Base-by-base conservation (phyloP, 805 yeast species). In the Allodekkera sacchari region DNA sequence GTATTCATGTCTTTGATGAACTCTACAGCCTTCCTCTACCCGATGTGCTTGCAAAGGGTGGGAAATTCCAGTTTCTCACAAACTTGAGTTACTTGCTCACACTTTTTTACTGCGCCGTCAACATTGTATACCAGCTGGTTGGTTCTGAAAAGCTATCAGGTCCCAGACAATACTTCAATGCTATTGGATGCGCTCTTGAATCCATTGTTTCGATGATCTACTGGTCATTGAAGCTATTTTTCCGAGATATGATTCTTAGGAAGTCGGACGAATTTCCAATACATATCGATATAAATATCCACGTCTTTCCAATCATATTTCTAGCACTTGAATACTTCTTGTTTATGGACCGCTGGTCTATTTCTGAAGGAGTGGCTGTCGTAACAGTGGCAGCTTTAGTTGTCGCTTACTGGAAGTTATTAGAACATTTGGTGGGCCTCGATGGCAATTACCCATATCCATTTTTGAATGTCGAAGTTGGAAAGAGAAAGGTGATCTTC, bases 1-100 rank as follows among this genome's bases (percentile, higher is more conserved):
- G 32, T 14, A n/a, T 27, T 7, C 19, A 27, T 8, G 43, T 47
- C 1, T 33, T 51, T n/a, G 1, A 26, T 8, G 27, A 20, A 2
- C 32, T 53, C 7, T 20, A 39, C 26, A 20, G 19, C 25, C 23
- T 55, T 6, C 50, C 47, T 10, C 53, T 81, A 17, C 85, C 87
- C 1, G 58, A 54, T 1, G 59, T 54, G 22, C 52, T 80, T 18
- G 58, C 47, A 2, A 52, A 56, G 15, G 89, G 77, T 1, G 89
- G 89, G 2, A 81, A 72, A 35, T 68, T 66, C 55, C 89, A 82
- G 47, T 82, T 82, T 48, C 59, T 81, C 31, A 82, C 92, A 4
- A 80, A 78, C 47, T 45, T 79, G n/a, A 68, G 80, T 7, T 61
- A 78, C 20, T 45, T 55, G 2, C 46, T 67, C 12, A 66, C 82